Percentiles rank a stretch among this genome's conserved stretches.
These are phyloP conservation scores for Ogataea pilisensis DNA, from an alignment of 805 yeast species.

Conservation along the genomic window DNA sequence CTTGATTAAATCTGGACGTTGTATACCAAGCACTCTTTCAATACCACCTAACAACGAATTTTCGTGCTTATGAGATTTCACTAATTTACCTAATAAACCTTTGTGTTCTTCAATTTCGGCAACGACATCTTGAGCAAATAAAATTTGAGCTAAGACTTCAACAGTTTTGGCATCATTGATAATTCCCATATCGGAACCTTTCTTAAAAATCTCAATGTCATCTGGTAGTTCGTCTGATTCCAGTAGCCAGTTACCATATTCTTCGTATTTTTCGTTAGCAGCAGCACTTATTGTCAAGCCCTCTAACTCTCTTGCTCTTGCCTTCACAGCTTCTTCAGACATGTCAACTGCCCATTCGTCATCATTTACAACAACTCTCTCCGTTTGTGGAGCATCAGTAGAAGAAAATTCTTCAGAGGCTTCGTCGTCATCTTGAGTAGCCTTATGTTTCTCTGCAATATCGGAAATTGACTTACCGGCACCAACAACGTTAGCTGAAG, in stretches of 20 bases:
- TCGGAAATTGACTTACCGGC: constrained; percentile 80
- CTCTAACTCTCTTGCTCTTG: constrained; percentile 85
- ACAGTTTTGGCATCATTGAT: constrained; percentile 69
- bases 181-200: constrained; percentile 76
- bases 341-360: constrained; percentile 98
- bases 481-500: constrained; percentile 84
- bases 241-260: constrained; percentile 87
- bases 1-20: constrained; percentile 64
- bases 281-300: constrained; percentile 43
- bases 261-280: constrained; percentile 53
- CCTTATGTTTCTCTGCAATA: constrained; percentile 54
- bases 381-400: constrained; percentile 52
- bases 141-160: constrained; percentile 87
- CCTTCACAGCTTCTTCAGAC: constrained; percentile 92
- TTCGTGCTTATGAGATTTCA: constrained; percentile 67
- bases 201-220: constrained; percentile 90
- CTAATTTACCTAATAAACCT: constrained; percentile 77
- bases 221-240: constrained; percentile 54
- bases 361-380: constrained; percentile 67
- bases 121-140: constrained; percentile 75
- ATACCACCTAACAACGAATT: constrained; percentile 92
- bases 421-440: constrained; percentile 32
- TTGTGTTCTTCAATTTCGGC: constrained; percentile 70
- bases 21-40: constrained; percentile 86
- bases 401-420: constrained; percentile 35